Conservation (phyloP, 805 yeast genomes). For the Komagataella pastoris region DNA sequence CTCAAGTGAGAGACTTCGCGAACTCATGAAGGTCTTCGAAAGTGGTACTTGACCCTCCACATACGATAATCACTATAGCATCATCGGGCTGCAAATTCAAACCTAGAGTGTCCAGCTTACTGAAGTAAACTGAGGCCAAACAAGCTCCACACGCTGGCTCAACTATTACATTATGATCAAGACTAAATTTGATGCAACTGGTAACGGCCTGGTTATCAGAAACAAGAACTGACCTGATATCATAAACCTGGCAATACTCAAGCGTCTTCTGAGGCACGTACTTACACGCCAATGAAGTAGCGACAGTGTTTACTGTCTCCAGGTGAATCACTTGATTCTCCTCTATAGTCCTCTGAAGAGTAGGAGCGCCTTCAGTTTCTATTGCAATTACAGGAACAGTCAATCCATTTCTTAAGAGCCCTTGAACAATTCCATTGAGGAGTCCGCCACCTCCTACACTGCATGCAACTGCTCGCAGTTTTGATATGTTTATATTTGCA, state of each 20-base stretch:
- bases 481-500: conserved; percentile 10
- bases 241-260: conserved; percentile 25
- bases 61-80: conserved; percentile 39
- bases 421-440: conserved; percentile 36
- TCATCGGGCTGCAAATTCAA: conserved; percentile 25
- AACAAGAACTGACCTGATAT: conserved; percentile 27
- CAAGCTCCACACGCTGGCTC: conserved; percentile 75
- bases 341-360: conserved; percentile 35
- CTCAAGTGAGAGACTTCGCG: not conserved
- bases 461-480: conserved; percentile 32
- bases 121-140: conserved; percentile 34
- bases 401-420: conserved; percentile 22
- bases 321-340: conserved; percentile 30
- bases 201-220: conserved; percentile 43
- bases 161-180: conserved; percentile 35
- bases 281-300: conserved; percentile 52
- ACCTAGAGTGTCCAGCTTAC: conserved; percentile 13
- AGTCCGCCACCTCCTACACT: conserved; percentile 49
- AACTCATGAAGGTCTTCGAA: not conserved
- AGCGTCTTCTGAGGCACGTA: conserved; percentile 38
- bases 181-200: conserved; percentile 36
- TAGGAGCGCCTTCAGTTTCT: conserved; percentile 54
- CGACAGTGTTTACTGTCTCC: conserved; percentile 33
- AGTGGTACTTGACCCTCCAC: conserved; percentile 29
- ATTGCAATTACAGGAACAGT: conserved; percentile 30